Evolutionary conservation across 148 eudicot species (phyloP).

Genomic region (Pouteria glomerata): DNA sequence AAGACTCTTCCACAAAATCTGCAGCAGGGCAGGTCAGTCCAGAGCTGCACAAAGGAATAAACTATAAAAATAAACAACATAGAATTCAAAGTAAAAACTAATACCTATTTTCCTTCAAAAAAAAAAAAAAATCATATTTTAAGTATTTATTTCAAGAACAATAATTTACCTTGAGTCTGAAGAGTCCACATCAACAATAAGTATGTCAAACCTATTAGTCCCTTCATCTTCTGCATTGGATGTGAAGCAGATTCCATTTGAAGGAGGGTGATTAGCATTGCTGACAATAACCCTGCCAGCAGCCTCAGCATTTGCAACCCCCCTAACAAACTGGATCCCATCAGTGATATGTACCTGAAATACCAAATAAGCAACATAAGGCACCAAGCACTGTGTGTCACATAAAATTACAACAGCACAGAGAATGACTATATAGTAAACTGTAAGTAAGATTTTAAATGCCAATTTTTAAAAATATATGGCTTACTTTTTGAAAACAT

Average conservation of each 20-base stretch:
- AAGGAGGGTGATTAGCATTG: constrained; percentile 13
- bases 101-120: not conserved
- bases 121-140: not conserved
- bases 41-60: constrained; percentile 46
- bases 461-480: not conserved
- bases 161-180: constrained; percentile 67
- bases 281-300: constrained; percentile 13
- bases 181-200: constrained; percentile 88
- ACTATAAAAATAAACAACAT: not conserved
- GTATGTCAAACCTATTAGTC: constrained; percentile 38
- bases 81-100: not conserved
- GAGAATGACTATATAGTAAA: not conserved
- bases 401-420: not conserved
- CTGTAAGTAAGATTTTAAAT: not conserved
- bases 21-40: constrained; percentile 92
- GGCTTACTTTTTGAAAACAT: not conserved
- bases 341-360: constrained; percentile 75
- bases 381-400: not conserved
- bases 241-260: constrained; percentile 12
- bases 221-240: constrained; percentile 18
- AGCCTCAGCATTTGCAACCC: constrained; percentile 21
- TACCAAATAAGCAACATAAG: constrained; percentile 3
- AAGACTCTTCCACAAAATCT: constrained; percentile 77
- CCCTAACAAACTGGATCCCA: constrained; percentile 66
- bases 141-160: not conserved